Base-by-base conservation (phyloP, 2,329 filamentous ascomycete species). In the Rugonectria rugulosa region DNA sequence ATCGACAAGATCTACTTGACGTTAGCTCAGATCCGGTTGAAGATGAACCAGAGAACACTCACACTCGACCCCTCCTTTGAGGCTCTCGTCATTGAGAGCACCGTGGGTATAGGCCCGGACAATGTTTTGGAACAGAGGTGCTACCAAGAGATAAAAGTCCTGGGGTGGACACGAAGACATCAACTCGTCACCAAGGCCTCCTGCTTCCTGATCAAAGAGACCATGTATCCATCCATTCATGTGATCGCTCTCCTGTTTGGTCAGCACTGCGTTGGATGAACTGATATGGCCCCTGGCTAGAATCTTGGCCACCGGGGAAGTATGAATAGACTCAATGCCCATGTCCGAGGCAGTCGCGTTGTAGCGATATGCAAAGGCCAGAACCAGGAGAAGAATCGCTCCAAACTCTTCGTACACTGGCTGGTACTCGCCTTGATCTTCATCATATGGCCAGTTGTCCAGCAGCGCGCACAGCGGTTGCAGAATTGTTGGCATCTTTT, bases 401-500 rank as follows among this genome's bases (percentile, higher is more conserved):
- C 90, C 90, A 62, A 94, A 95, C 64, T 96, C 91, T 67, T 95
- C 91, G 64, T 95, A 95, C 1, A 92, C 86, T 0, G 90, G 90
- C 69, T 94, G 91, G 64, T 92, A 92, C 68, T 95, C 91, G 48
- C 86, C 87, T 73, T 93, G 90, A 63, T 94, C 90, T 58, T 92
- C 90, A 32, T 94, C 91, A 64, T 93, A 91, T 10, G 83, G 80
- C 91, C 91, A 95, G 58, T 85, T 85, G 64, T 95, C 90, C 11
- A 96, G 78, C 10, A 94, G 77, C 19, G 87, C 85, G 70, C 89
- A 93, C 1, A 95, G 73, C 1, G 91, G 91, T 43, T 86, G 84
- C 3, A 95, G 74, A 10, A 95, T 83, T n/a, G 82, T 82, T 0
- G 83, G 78, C 0, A 89, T 81, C 56, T 87, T 90, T 56, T 89